Evolutionary conservation across 345 rosid species (phyloP), one percentile per base, ranked within the genome.

Genomic region (Acer campestre): DNA sequence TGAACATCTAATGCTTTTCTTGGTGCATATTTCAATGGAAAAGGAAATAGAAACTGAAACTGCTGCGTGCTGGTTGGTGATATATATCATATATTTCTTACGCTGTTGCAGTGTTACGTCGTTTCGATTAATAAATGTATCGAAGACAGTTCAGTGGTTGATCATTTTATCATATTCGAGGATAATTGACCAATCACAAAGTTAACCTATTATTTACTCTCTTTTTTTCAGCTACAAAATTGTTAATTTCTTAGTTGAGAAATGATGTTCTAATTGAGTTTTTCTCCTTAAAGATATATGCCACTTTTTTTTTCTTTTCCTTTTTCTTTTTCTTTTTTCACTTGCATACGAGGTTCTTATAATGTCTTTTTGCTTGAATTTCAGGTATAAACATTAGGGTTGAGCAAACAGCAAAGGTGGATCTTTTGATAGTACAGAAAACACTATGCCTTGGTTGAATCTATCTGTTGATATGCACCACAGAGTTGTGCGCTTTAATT

Each of bases 361-460:
- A 25, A 59, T 11, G 46, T 46, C 27, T 2, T 73, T 62, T 31
- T 56, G 79, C 79, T 73, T 81, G 73, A 46, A 70, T 70, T 74
- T 44, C 25, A 55, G 76, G 66, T 67, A 61, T 68, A 23, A 22
- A 40, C 55, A 18, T 35, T 35, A 73, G 38, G 48, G 48, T 75
- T 65, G 75, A 70, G 55, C 78, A 81, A 65, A 20, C 67, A 31
- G 42, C 27, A 38, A 64, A 49, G 10, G 75, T 73, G 75, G 75
- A 79, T 61, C 23, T 70, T 56, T 67, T 9, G 51, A 75, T 53
- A 56, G 73, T 40, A 20, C 62, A 40, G 77, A 73, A 53, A 84
- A 17, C 92, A 91, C 73, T 59, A 94, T 94, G 98, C 86, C 84
- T 86, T 90, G 92, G 97, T 85, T 82, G 70, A 84, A 87, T 79